Base-by-base conservation (phyloP, 768 basidiomycete species). In the Fistulinella prunicolor region DNA sequence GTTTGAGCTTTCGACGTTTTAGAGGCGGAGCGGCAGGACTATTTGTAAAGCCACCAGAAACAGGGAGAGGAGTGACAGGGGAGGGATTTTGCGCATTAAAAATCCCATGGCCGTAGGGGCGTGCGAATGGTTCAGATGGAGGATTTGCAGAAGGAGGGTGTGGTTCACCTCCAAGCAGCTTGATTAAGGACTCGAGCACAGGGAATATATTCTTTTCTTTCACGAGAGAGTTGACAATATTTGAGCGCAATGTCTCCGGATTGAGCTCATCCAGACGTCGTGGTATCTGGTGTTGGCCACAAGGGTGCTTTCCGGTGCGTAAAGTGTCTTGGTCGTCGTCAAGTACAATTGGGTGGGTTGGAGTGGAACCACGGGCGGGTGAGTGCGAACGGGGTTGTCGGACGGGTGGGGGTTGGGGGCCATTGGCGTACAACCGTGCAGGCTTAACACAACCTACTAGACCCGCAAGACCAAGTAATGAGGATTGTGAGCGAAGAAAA, bases 401-500 rank as follows among this genome's bases (percentile, higher is more conserved):
- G 17, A 35, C 3, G 9, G 38, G 19, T n/a, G 41, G 34, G 17
- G 38, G 38, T 6, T 49, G 16, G 10, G 43, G 21, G 30, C 17
- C 29, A n/a, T 51, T 52, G 22, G 48, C 42, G 30, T 58, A 38
- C 17, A 66, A 29, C 6, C 44, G 57, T 22, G 79, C 70, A 21
- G 86, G 81, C 44, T 81, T 82, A 20, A 89, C 71, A 4, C 79
- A 79, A 32, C 78, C 81, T 17, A 90, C 80, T 35, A 85, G 67
- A 29, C 88, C 88, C 10, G 88, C 88, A 16, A 76, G 74, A 9
- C 88, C 88, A 8, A 90, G 73, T 3, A 90, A 70, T 1, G 83
- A 82, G 28, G 81, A 73, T 62, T 89, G 87, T 54, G 78, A 88
- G 24, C 88, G 83, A 42, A 90, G 68, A 47, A 88, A 86, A 62